A percentile compares a stretch with the other conserved stretches of the same genome.
Conservation (phyloP, 75 land plant genomes). For the Cryptomeria japonica region DNA sequence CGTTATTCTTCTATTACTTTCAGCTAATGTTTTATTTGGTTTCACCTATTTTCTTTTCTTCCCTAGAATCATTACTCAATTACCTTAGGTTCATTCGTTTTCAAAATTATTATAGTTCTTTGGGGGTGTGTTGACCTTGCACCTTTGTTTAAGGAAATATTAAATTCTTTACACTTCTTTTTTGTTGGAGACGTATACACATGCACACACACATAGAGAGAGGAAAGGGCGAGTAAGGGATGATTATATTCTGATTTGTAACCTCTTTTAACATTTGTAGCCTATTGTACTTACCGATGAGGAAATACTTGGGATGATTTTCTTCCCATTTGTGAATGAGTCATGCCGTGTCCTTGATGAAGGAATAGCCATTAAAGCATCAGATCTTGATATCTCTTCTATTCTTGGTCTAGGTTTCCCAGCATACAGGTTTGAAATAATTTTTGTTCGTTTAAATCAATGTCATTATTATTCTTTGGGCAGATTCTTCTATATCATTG, state of each 20-base stretch:
- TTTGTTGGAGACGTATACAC: background rate
- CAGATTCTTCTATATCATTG: background rate
- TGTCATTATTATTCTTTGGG: background rate
- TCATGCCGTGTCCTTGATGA: constrained; percentile 80
- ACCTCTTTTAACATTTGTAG: constrained; percentile 17
- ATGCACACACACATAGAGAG: background rate
- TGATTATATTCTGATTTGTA: background rate
- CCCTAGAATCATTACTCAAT: background rate
- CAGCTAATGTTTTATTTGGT: background rate
- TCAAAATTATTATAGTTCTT: background rate
- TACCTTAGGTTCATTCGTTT: background rate
- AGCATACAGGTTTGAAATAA: constrained; percentile 33
- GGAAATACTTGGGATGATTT: constrained; percentile 88
- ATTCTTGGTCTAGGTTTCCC: constrained; percentile 79
- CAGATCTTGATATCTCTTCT: constrained; percentile 88
- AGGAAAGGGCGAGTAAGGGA: background rate
- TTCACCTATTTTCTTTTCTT: background rate
- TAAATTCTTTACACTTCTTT: background rate
- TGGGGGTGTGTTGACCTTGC: background rate
- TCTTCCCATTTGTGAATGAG: constrained; percentile 89
- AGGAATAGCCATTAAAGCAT: constrained; percentile 70
- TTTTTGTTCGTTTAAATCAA: background rate
- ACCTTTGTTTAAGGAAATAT: background rate
- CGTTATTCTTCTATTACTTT: background rate
- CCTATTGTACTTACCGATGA: constrained; percentile 62